phyloP scores from a whole-genome alignment of 306 rosid genomes.

The Inga leiocalycina region DNA sequence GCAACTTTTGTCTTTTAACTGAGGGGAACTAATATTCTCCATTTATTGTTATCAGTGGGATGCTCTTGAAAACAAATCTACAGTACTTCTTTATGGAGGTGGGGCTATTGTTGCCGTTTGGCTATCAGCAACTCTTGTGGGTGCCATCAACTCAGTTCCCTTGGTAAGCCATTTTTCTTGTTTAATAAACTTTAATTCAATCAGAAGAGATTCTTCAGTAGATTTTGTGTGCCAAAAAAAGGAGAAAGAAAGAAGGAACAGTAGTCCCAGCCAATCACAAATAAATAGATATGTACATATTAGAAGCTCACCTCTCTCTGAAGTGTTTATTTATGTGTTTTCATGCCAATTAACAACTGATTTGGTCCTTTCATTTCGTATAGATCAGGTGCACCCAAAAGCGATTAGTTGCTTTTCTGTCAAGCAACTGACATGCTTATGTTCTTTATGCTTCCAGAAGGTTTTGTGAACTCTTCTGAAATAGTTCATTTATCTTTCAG shows the following conservation, averaged over 20 bases:
- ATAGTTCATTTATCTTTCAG: constrained; percentile 46
- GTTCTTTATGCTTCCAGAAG: background rate
- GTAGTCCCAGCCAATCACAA: background rate
- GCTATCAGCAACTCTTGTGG: constrained; percentile 83
- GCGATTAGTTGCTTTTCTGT: background rate
- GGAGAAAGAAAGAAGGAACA: background rate
- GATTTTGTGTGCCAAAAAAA: background rate
- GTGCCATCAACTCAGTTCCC: constrained; percentile 95
- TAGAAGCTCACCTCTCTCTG: background rate
- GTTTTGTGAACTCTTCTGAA: constrained; percentile 29
- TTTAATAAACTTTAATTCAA: background rate
- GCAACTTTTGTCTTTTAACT: constrained; percentile 12
- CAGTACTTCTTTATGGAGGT: constrained; percentile 90
- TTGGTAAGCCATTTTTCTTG: constrained; percentile 56
- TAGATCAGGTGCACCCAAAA: background rate
- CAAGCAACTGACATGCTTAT: constrained; percentile 22
- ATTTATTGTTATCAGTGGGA: constrained; percentile 75
- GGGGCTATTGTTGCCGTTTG: constrained; percentile 87
- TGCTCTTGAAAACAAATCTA: constrained; percentile 94
- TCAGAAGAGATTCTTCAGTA: background rate
- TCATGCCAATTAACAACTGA: background rate
- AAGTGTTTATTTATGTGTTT: background rate
- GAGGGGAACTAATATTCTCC: constrained; percentile 30
- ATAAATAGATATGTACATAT: background rate
- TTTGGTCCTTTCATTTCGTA: background rate